Percentiles rank a stretch among this genome's conserved stretches.
Conservation (phyloP, 257 asterid genomes). For the Scutellaria baicalensis region DNA sequence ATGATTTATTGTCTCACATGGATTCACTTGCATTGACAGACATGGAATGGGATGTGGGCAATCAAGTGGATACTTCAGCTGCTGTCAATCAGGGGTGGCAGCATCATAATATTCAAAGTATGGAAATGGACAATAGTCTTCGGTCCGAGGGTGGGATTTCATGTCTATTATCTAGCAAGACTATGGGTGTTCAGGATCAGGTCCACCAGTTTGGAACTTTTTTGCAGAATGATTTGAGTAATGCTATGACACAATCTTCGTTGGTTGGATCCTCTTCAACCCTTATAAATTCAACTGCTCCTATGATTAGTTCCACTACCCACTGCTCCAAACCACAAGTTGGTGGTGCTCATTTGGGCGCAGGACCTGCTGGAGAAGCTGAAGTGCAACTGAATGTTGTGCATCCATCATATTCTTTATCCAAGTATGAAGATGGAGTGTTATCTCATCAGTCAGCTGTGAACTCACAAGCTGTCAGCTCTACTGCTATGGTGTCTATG, state of each 20-base stretch:
- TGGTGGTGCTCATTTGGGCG: conserved; percentile 21
- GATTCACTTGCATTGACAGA: conserved; percentile 87
- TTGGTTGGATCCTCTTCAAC: conserved; percentile 70
- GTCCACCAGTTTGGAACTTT: conserved; percentile 52
- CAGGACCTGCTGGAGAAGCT: conserved; percentile 28
- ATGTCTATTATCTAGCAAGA: conserved; percentile 32
- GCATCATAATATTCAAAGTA: conserved; percentile 34
- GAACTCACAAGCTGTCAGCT: conserved; percentile 28
- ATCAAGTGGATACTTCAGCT: conserved; percentile 45
- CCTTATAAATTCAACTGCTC: conserved; percentile 61
- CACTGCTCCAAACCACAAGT: conserved; percentile 47
- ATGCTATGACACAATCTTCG: conserved; percentile 75
- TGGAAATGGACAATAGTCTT: conserved; percentile 43
- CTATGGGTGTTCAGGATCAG: conserved; percentile 44
- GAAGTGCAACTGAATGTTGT: conserved; percentile 26
- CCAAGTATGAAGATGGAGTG: conserved; percentile 27
- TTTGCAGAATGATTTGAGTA: conserved; percentile 55
- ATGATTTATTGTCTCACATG: conserved; percentile 62
- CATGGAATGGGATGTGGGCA: conserved; percentile 53
- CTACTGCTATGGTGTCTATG: conserved; percentile 24
- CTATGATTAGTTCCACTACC: conserved; percentile 70
- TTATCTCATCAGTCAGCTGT: conserved; percentile 28
- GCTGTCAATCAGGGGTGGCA: conserved; percentile 45
- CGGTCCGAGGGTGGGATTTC: conserved; percentile 36
- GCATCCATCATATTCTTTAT: conserved; percentile 33